Evolutionary conservation across 2,329 filamentous ascomycete genomes (phyloP), one percentile per base, ranked within the genome.

Genomic region (Talaromyces pinophilus): DNA sequence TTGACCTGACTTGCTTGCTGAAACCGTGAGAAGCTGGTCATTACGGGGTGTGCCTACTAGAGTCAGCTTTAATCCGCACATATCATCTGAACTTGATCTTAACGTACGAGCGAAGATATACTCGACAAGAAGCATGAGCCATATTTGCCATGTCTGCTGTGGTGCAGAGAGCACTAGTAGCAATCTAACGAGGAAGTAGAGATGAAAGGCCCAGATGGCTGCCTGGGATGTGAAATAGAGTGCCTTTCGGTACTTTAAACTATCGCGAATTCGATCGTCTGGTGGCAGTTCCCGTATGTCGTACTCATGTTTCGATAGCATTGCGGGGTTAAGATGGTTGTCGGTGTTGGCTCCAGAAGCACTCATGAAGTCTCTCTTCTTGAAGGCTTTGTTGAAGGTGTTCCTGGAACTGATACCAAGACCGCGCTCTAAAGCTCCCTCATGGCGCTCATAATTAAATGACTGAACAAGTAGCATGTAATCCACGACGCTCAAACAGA

Each of bases 41-140:
- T 71, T 68, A 42, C 69, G 67, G 5, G 69, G 70, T 17, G 73
- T 42, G 28, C 69, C 72, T 75, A 25, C 2, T 2, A 13, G 50
- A 13, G 22, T 22, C 8, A 8, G 15, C 42, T 2, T 10, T 28
- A 28, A 17, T 10, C 8, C 28, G 11, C 52, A 13, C 70, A 25
- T 33, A 33, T 44, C 15, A 33, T 15, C 28, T 22, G 52, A 15
- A 35, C 6, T 19, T 15, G n/a, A 22, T 38, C n/a, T 35, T 19
- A 8, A 22, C 72, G 63, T 64, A 75, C 74, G 67, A 57, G 71
- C 62, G 44, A 74, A 73, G 1, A 72, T 61, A 28, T 62, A 65
- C 63, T 75, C 74, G n/a, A 73, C 65, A 3, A 66, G 52, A 15
- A 75, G 42, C 68, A 75, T 74, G n/a, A 59, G 28, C 74, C 72